Base-by-base conservation (phyloP, 1,284 basidiomycete genomes). In the Naganishia cerealis region DNA sequence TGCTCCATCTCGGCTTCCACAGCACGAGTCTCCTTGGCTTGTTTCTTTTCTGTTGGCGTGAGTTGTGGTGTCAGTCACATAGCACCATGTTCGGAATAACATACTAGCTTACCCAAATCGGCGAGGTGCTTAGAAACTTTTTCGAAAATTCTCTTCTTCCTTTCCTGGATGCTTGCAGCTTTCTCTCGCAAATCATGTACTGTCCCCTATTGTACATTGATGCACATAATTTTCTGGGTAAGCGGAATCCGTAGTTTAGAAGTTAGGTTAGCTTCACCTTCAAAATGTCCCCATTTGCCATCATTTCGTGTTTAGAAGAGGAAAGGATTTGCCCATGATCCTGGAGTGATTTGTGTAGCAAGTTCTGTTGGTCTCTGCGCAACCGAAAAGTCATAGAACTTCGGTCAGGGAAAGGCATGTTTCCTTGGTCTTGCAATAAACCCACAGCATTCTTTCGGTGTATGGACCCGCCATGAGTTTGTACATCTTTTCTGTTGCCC, bases 401-500 rank as follows among this genome's bases (percentile, higher is more conserved):
- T 2, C 5, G 7, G 5, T 21, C 58, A 33, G 16, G 26, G 2
- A 59, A 13, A 18, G 33, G 24, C 2, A 10, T n/a, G 2, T 18
- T 42, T n/a, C 16, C 4, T 26, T 33, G 58, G 16, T 15, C 16
- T n/a, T 40, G 18, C 1, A 38, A 21, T 15, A 18, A n/a, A 54
- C 61, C 7, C 13, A 63, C 61, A 63, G 26, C 50, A 63, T 63
- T 42, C 42, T 63, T 42, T 63, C 61, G 13, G 61, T 54, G 10
- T 54, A 40, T 24, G 15, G 15, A 26, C 61, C 61, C n/a, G 36
- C 61, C 50, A 63, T 29, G 24, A 26, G 12, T 39, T 63, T 63
- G 52, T 54, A 63, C 12, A 63, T 42, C 38, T 63, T 63, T 29
- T 42, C 61, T n/a, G 61, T 42, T 26, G 50, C 33, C 29, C 26